Percentiles rank a stretch among this genome's conserved stretches.
Evolutionary conservation across 2,329 filamentous ascomycete genomes (phyloP).

Genomic region (Clarireedia paspali): DNA sequence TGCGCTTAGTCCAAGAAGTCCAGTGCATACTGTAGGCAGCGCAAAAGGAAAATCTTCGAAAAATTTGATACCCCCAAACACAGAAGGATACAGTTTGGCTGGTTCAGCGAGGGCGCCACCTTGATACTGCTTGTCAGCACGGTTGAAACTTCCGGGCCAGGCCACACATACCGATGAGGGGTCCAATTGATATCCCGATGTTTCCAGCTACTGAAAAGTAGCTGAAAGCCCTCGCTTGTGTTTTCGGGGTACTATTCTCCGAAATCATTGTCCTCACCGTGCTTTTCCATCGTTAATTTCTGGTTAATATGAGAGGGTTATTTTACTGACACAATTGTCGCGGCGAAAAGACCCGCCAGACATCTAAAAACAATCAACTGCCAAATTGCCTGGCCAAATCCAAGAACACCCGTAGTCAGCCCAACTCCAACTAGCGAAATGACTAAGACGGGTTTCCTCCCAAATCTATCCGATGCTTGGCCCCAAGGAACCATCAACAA

Average conservation of each 20-base stretch:
- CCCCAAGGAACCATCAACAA: conserved; percentile 72
- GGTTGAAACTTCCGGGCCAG: conserved; percentile 32
- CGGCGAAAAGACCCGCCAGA: conserved; percentile 65
- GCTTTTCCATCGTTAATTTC: conserved; percentile 8
- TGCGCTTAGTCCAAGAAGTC: conserved; percentile 43
- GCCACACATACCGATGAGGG: conserved; percentile 30
- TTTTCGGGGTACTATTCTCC: conserved; percentile 62
- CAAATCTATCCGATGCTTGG: conserved; percentile 55
- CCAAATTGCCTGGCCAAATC: conserved; percentile 55
- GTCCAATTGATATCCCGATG: conserved; percentile 65
- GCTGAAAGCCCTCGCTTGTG: conserved; percentile 66
- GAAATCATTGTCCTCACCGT: conserved; percentile 69
- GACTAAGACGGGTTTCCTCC: conserved; percentile 66
- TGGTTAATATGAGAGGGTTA: background rate
- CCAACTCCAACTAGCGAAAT: conserved; percentile 57
- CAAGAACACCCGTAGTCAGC: conserved; percentile 56
- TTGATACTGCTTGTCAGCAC: conserved; percentile 18
- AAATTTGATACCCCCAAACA: conserved; percentile 49
- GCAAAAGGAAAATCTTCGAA: conserved; percentile 60
- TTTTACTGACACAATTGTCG: conserved; percentile 51
- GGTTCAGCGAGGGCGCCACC: conserved; percentile 65
- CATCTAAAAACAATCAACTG: conserved; percentile 71
- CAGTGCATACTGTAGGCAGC: conserved; percentile 53
- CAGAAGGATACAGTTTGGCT: conserved; percentile 49
- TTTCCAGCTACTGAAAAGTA: conserved; percentile 72